Evolutionary conservation across 1,284 basidiomycete species (phyloP).

Genomic region (Porogramme epimiltina): DNA sequence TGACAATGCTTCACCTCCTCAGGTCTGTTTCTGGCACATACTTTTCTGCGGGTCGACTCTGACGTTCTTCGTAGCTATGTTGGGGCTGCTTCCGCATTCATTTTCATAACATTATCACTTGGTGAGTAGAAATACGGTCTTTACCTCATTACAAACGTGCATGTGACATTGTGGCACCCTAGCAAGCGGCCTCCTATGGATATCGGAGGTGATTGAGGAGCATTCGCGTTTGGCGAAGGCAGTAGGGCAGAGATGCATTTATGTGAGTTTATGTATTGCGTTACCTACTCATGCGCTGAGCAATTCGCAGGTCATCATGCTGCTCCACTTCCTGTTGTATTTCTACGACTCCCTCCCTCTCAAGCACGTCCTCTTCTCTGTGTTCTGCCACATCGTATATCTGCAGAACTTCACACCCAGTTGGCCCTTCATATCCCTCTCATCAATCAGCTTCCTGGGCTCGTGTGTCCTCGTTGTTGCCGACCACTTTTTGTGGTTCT

Average conservation of each 20-base stretch:
- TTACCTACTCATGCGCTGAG: background rate
- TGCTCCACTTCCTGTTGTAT: constrained; percentile 77
- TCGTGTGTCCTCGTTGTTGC: constrained; percentile 83
- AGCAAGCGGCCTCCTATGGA: constrained; percentile 92
- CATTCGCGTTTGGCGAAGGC: constrained; percentile 80
- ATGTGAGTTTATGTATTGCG: constrained; percentile 56
- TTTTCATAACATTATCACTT: constrained; percentile 38
- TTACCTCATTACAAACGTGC: background rate
- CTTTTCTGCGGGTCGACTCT: background rate
- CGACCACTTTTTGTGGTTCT: constrained; percentile 96
- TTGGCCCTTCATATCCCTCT: constrained; percentile 91
- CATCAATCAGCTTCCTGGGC: constrained; percentile 79
- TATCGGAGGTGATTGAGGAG: constrained; percentile 95
- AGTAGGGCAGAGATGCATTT: constrained; percentile 81
- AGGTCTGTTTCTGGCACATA: constrained; percentile 17
- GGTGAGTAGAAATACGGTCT: constrained; percentile 29
- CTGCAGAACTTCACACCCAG: constrained; percentile 85
- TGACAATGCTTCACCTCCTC: constrained; percentile 25
- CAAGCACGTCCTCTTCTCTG: constrained; percentile 74
- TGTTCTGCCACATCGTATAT: constrained; percentile 84
- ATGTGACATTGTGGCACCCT: constrained; percentile 1
- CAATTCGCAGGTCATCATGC: constrained; percentile 68
- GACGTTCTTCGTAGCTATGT: constrained; percentile 29
- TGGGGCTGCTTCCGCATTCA: constrained; percentile 37
- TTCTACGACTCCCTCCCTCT: constrained; percentile 81